These are phyloP conservation scores for Monilinia vaccinii-corymbosi DNA, from an alignment of 2,329 filamentous ascomycete species.

Conservation along the genomic window DNA sequence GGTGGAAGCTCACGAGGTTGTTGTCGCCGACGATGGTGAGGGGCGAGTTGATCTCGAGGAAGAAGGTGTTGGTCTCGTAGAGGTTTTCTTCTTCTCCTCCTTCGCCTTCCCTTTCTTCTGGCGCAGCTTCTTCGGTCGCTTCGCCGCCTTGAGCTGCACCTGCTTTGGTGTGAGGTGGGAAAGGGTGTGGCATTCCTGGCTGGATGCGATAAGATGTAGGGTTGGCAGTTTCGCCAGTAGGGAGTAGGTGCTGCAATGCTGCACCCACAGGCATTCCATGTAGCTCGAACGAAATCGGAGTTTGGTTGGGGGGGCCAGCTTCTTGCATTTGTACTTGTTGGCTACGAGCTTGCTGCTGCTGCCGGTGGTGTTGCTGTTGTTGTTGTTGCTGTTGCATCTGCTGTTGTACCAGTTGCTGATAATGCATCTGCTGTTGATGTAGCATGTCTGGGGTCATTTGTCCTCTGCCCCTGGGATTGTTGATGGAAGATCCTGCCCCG, in stretches of 20 bases:
- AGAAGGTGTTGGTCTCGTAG: slow-evolving; percentile 31
- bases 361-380: not conserved
- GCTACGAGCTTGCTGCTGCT: not conserved
- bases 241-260: not conserved
- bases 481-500: not conserved
- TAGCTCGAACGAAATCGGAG: not conserved
- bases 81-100: slow-evolving; percentile 43
- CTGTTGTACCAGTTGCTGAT: not conserved
- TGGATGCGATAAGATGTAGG: not conserved
- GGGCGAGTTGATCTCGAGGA: slow-evolving; percentile 39
- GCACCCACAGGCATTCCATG: not conserved
- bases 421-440: not conserved
- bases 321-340: not conserved
- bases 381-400: not conserved
- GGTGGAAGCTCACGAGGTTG: slow-evolving; percentile 38
- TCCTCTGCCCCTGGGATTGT: not conserved
- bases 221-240: not conserved
- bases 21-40: slow-evolving; percentile 38
- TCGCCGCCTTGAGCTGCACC: slow-evolving; percentile 84
- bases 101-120: too few relatives aligned
- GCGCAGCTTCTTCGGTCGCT: slow-evolving; percentile 62
- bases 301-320: not conserved
- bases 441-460: not conserved
- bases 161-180: slow-evolving; percentile 35
- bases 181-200: not conserved